Base-by-base conservation (phyloP, 2,329 filamentous ascomycete genomes). In the Paecilomyces sp. region DNA sequence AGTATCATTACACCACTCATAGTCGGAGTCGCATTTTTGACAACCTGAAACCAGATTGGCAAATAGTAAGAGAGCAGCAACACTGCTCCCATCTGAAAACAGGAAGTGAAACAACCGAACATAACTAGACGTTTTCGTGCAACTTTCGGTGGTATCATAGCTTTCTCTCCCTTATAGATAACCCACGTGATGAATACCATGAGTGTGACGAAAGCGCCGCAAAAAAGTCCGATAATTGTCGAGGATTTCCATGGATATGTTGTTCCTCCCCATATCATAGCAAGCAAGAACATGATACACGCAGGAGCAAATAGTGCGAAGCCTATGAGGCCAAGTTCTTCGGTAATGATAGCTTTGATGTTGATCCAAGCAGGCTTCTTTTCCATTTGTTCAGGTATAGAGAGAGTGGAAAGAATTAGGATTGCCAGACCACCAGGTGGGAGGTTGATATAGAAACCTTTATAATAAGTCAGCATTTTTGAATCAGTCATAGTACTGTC, bases 1-100 rank as follows among this genome's bases (percentile, higher is more conserved):
- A 80, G 64, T 58, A 75, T 78, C 54, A 70, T 64, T 13, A 80
- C 67, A n/a, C 77, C 77, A 18, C 69, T 74, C 18, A 64, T 58
- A n/a, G 68, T 64, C 1, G 77, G 66, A 7, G 63, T 68, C 2
- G 69, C 67, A 54, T 70, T 68, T 18, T 67, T 63, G 11, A 80
- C 70, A 1, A 70, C 68, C 65, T 82, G 79, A 68, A 82, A 82
- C 63, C 79, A 82, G 34, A 82, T 77, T 5, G 79, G 77, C 0
- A 81, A 67, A 64, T 79, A 81, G 66, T 78, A 81, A 0, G 78
- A 61, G 7, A 72, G 57, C 22, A 73, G 58, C 56, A 73, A 64
- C 50, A 70, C 73, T 34, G 61, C 57, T 4, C 72, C 71, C 3
- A 67, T 62, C 1, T 71, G 61, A 61, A 78, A 70, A 59, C 77